A percentile compares a stretch with the other conserved stretches of the same genome.
Evolutionary conservation across 805 yeast species (phyloP).

Genomic region (Candida pseudofarinosa): DNA sequence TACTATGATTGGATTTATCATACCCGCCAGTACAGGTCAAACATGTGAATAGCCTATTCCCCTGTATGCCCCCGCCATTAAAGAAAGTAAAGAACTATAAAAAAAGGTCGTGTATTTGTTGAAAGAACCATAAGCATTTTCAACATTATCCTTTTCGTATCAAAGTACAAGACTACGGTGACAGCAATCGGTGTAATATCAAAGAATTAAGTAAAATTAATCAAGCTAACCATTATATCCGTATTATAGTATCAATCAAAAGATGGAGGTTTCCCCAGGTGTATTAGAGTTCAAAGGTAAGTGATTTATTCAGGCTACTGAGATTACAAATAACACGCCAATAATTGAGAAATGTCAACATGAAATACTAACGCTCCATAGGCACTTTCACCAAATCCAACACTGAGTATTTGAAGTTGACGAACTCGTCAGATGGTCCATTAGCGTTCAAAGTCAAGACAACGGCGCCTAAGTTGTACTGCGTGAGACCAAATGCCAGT

Average conservation of each 20-base stretch:
- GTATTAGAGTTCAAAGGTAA: slow-evolving; percentile 73
- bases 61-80: neutral
- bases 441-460: slow-evolving; percentile 95
- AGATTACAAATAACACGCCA: neutral
- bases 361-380: slow-evolving; percentile 15
- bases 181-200: neutral
- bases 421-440: slow-evolving; percentile 53
- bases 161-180: neutral
- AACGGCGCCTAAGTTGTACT: slow-evolving; percentile 92
- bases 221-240: neutral
- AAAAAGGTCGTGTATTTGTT: neutral
- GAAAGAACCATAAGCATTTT: neutral
- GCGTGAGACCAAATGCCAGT: slow-evolving; percentile 95
- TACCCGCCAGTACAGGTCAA: no score
- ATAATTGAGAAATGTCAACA: neutral
- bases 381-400: slow-evolving; percentile 75
- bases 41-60: no score
- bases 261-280: slow-evolving; percentile 69
- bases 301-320: slow-evolving; percentile 29
- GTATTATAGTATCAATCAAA: neutral
- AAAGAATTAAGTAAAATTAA: no score
- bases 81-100: neutral
- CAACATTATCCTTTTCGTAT: neutral
- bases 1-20: no score
- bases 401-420: slow-evolving; percentile 55